Percentiles rank a stretch among this genome's conserved stretches.
Evolutionary conservation across 1,284 basidiomycete genomes (phyloP).

Genomic region (Rugosomyces carneus): DNA sequence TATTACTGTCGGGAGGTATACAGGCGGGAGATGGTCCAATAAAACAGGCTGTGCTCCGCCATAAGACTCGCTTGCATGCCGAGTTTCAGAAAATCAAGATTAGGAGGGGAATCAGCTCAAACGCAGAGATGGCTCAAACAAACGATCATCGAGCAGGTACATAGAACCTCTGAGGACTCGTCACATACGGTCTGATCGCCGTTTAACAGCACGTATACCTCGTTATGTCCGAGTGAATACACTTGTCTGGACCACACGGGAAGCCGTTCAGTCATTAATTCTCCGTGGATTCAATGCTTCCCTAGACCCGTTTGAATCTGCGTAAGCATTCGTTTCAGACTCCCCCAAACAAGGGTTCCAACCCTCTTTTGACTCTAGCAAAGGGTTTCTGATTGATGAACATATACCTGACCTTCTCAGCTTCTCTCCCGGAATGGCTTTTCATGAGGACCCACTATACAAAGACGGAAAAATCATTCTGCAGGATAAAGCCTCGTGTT

Average conservation of each 20-base stretch:
- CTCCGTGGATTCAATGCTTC: constrained; percentile 44
- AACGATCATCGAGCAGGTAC: constrained; percentile 61
- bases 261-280: constrained; percentile 51
- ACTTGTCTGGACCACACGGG: constrained; percentile 55
- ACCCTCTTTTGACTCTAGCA: constrained; percentile 29
- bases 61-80: constrained; percentile 83
- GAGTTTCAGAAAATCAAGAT: constrained; percentile 86
- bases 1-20: constrained; percentile 75
- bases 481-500: constrained; percentile 97
- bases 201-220: constrained; percentile 56
- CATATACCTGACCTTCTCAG: constrained; percentile 80
- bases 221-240: constrained; percentile 86
- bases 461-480: constrained; percentile 78
- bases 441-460: constrained; percentile 62
- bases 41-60: constrained; percentile 76
- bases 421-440: constrained; percentile 62
- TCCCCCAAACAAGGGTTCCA: constrained; percentile 2
- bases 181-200: constrained; percentile 8
- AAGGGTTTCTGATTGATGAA: constrained; percentile 63
- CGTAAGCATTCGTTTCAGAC: constrained; percentile 32
- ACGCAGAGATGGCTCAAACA: constrained; percentile 59
- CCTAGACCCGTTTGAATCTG: constrained; percentile 44
- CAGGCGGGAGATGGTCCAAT: constrained; percentile 85
- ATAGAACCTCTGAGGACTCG: constrained; percentile 3
- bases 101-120: constrained; percentile 61